phyloP scores from a whole-genome alignment of 495 filamentous ascomycete genomes.

The Staphylotrichum tortipilum region DNA sequence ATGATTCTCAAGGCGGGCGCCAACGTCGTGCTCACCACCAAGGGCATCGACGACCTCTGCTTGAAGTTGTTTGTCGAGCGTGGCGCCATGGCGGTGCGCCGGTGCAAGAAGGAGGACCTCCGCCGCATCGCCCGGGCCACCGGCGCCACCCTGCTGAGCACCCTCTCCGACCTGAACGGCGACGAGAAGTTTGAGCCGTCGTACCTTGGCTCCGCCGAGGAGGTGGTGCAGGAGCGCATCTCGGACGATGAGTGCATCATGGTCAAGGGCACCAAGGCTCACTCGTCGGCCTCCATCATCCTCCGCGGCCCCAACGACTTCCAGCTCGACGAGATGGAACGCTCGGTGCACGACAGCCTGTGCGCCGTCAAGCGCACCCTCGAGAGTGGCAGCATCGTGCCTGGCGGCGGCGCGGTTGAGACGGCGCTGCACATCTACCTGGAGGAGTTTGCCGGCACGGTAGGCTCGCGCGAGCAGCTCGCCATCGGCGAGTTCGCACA shows the following conservation, averaged over 20 bases:
- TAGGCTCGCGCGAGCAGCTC: slow-evolving; percentile 94
- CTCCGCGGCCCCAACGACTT: slow-evolving; percentile 94
- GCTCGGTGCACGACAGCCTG: slow-evolving; percentile 92
- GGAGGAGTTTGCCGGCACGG: slow-evolving; percentile 97
- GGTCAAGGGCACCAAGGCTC: slow-evolving; percentile 88
- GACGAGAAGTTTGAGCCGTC: slow-evolving; percentile 94
- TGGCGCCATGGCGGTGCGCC: slow-evolving; percentile 89
- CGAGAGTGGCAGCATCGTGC: slow-evolving; percentile 93
- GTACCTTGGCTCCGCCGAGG: slow-evolving; percentile 81
- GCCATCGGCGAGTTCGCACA: slow-evolving; percentile 97
- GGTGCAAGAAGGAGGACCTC: slow-evolving; percentile 98
- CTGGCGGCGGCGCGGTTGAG: slow-evolving; percentile 92
- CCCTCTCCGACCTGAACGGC: slow-evolving; percentile 90
- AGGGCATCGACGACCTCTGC: slow-evolving; percentile 94
- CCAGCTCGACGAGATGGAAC: slow-evolving; percentile 98
- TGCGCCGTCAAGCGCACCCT: slow-evolving; percentile 95
- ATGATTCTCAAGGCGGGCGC: slow-evolving; percentile 97
- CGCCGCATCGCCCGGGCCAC: slow-evolving; percentile 93
- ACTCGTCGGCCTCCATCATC: slow-evolving; percentile 91
- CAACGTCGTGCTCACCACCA: slow-evolving; percentile 93
- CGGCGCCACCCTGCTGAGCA: slow-evolving; percentile 84
- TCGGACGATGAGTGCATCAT: slow-evolving; percentile 98
- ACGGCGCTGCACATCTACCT: slow-evolving; percentile 99
- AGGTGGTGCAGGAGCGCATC: slow-evolving; percentile 93
- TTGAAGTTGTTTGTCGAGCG: slow-evolving; percentile 92